phyloP scores from a whole-genome alignment of 2,329 filamentous ascomycete species.

The Fusarium piperis region DNA sequence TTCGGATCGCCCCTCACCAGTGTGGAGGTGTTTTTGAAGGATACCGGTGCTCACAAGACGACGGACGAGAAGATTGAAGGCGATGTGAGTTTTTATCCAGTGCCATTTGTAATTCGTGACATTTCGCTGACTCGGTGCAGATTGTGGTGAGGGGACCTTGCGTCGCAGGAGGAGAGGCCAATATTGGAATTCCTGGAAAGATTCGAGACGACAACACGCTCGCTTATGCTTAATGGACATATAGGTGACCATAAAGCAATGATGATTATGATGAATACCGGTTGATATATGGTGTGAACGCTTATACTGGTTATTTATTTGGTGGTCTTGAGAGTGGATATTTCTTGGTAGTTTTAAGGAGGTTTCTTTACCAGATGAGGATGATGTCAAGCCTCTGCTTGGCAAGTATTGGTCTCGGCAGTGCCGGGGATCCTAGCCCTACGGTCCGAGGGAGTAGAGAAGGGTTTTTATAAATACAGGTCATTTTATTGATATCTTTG shows the following conservation, averaged over 20 bases:
- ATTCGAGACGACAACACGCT: constrained; percentile 80
- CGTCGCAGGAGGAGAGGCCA: constrained; percentile 73
- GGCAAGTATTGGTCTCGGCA: neutral
- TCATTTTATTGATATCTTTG: neutral
- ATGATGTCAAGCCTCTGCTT: neutral
- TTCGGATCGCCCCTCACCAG: constrained; percentile 86
- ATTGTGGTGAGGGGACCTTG: constrained; percentile 78
- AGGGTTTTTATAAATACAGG: neutral
- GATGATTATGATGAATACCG: neutral
- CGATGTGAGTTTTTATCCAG: constrained; percentile 61
- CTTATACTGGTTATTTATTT: neutral
- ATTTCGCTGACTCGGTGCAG: constrained; percentile 50
- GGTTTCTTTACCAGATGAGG: neutral
- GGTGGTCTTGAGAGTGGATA: neutral
- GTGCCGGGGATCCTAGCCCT: neutral
- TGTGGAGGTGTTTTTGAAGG: constrained; percentile 79
- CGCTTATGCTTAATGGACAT: constrained; percentile 57
- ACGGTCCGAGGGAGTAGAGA: neutral
- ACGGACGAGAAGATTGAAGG: constrained; percentile 70
- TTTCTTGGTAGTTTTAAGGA: neutral
- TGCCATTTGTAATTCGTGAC: neutral
- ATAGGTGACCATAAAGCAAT: neutral
- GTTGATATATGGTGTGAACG: neutral
- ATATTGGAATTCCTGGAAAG: constrained; percentile 69
- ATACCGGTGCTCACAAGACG: constrained; percentile 68